phyloP scores from a whole-genome alignment of 2,329 filamentous ascomycete genomes.

The Diaporthe aspalathi region DNA sequence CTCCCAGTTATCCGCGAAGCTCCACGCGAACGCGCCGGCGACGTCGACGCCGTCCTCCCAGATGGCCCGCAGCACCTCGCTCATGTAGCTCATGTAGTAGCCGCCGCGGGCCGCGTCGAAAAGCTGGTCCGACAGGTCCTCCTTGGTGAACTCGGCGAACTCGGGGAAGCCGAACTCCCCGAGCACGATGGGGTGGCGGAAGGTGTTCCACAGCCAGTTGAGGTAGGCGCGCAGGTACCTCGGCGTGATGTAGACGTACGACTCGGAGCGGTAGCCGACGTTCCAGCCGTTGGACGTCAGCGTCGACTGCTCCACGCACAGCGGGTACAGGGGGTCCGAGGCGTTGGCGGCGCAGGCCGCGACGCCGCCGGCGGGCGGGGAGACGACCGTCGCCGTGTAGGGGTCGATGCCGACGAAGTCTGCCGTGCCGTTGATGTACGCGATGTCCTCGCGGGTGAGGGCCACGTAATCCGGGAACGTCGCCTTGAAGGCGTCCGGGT shows the following conservation, averaged over 20 bases:
- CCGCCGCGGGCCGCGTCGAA: slow-evolving; percentile 64
- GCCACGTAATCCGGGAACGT: slow-evolving; percentile 59
- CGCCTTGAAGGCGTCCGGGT: slow-evolving; percentile 58
- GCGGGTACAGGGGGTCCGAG: slow-evolving; percentile 59
- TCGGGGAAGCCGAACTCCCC: slow-evolving; percentile 70
- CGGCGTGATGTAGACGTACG: slow-evolving; percentile 69
- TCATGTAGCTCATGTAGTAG: slow-evolving; percentile 67
- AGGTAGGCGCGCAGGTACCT: slow-evolving; percentile 67
- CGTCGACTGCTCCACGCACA: slow-evolving; percentile 62
- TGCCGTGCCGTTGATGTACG: slow-evolving; percentile 60
- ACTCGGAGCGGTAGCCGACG: slow-evolving; percentile 66
- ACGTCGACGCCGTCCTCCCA: slow-evolving; percentile 67
- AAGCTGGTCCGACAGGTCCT: slow-evolving; percentile 59
- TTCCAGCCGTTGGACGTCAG: slow-evolving; percentile 65
- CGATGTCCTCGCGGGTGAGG: slow-evolving; percentile 60
- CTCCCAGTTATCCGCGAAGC: slow-evolving; percentile 64
- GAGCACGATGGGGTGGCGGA: slow-evolving; percentile 59
- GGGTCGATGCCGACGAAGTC: slow-evolving; percentile 70
- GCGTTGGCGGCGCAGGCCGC: slow-evolving; percentile 59
- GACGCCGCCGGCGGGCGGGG: slow-evolving; percentile 55
- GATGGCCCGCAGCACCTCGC: slow-evolving; percentile 65
- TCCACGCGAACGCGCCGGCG: slow-evolving; percentile 66
- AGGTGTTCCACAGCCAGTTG: slow-evolving; percentile 70
- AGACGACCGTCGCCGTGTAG: slow-evolving; percentile 67
- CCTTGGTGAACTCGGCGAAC: slow-evolving; percentile 57